A percentile compares a stretch with the other conserved stretches of the same genome.
phyloP scores from a whole-genome alignment of 805 yeast species.

The Millerozyma miso region DNA sequence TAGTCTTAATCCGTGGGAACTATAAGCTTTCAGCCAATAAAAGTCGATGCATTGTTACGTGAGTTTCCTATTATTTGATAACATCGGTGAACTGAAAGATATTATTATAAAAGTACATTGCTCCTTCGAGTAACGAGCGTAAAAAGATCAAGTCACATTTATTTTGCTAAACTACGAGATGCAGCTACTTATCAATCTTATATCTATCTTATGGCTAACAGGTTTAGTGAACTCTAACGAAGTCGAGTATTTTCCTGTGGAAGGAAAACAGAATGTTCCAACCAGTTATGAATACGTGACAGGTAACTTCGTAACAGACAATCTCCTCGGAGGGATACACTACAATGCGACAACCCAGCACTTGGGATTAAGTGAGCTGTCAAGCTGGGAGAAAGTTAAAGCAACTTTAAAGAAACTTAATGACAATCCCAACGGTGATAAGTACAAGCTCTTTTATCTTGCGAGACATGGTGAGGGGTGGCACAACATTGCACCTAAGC shows the following conservation, averaged over 20 bases:
- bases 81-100: no score
- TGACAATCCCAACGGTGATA: conserved; percentile 5
- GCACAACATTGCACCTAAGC: conserved; percentile 23
- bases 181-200: background rate
- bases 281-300: conserved; percentile 7
- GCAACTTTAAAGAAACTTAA: conserved; percentile 11
- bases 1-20: no score
- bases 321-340: conserved; percentile 9
- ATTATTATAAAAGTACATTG: no score
- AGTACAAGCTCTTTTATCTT: conserved; percentile 23
- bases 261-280: background rate
- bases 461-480: conserved; percentile 34
- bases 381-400: conserved; percentile 20
- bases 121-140: no score
- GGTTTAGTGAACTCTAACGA: background rate
- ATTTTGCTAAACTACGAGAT: no score
- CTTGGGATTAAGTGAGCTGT: conserved; percentile 19
- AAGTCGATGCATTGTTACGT: no score
- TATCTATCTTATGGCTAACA: background rate
- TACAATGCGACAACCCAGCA: conserved; percentile 11
- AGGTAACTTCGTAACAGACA: conserved; percentile 15
- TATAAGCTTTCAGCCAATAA: no score
- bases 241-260: background rate
- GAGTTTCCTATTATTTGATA: no score
- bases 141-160: no score